phyloP scores from a whole-genome alignment of 805 yeast species.

The Dipodascopsis uninucleata region DNA sequence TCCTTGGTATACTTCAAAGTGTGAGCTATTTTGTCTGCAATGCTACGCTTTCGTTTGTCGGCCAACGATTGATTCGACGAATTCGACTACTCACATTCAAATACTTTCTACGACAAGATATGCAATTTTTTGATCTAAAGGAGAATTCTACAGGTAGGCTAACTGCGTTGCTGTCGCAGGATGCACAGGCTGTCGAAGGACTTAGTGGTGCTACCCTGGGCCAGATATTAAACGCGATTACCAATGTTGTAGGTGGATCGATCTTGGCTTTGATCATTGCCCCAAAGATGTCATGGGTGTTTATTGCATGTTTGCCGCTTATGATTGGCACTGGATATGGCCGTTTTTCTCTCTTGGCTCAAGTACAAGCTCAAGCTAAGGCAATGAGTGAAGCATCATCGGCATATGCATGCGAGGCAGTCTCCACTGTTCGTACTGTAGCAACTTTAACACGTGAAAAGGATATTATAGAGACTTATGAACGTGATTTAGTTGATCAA shows the following conservation, averaged over 20 bases:
- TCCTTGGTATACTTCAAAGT: neutral
- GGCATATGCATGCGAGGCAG: slow-evolving; percentile 41
- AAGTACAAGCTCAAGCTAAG: slow-evolving; percentile 38
- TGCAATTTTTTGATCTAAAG: slow-evolving; percentile 28
- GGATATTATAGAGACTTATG: slow-evolving; percentile 37
- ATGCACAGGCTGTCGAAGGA: slow-evolving; percentile 30
- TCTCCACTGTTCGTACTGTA: slow-evolving; percentile 43
- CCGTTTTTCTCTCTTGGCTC: slow-evolving; percentile 37
- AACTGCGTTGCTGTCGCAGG: slow-evolving; percentile 26
- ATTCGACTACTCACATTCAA: slow-evolving; percentile 23
- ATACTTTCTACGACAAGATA: slow-evolving; percentile 30
- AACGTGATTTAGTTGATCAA: slow-evolving; percentile 10
- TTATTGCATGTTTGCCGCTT: slow-evolving; percentile 36
- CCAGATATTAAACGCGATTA: slow-evolving; percentile 31
- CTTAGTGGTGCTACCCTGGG: slow-evolving; percentile 31
- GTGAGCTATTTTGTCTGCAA: neutral
- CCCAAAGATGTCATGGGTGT: slow-evolving; percentile 42
- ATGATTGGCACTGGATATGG: slow-evolving; percentile 42
- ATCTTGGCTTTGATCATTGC: slow-evolving; percentile 39
- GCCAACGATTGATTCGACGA: slow-evolving; percentile 15
- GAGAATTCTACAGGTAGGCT: slow-evolving; percentile 28
- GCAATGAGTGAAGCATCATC: slow-evolving; percentile 40
- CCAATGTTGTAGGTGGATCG: slow-evolving; percentile 39
- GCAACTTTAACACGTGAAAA: slow-evolving; percentile 42
- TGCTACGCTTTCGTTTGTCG: neutral